Conservation (phyloP, 179 eudicot species). For the Corrigiola litoralis region DNA sequence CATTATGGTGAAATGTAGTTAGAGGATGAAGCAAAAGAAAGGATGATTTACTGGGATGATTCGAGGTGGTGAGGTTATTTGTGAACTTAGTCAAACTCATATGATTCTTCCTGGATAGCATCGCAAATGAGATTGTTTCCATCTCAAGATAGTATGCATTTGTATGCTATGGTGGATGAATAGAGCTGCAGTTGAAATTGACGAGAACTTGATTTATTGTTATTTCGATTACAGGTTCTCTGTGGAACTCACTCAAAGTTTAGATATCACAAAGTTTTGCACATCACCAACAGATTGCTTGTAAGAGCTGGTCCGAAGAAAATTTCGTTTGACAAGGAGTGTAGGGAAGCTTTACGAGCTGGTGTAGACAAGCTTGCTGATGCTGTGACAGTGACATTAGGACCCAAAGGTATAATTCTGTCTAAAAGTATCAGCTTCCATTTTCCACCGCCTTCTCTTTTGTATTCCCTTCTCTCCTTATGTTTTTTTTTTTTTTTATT, state of each 20-base stretch:
- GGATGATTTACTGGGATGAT: neutral
- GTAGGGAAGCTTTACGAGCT: slow-evolving; percentile 60
- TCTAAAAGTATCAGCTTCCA: neutral
- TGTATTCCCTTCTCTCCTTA: neutral
- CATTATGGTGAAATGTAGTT: too few relatives aligned
- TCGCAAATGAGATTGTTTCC: neutral
- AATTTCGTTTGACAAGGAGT: slow-evolving; percentile 61
- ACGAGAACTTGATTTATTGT: neutral
- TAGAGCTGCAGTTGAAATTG: neutral
- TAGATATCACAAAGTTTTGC: slow-evolving; percentile 23
- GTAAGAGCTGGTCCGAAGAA: slow-evolving; percentile 81
- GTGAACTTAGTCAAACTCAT: neutral
- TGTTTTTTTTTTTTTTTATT: neutral
- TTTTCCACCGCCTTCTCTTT: neutral
- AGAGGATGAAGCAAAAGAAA: neutral
- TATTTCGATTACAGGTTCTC: slow-evolving; percentile 26
- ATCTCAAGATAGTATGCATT: neutral
- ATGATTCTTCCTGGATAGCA: neutral
- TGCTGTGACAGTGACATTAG: slow-evolving; percentile 93
- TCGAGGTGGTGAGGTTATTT: neutral
- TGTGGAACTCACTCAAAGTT: slow-evolving; percentile 14
- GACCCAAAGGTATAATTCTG: slow-evolving; percentile 68
- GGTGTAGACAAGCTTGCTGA: slow-evolving; percentile 93
- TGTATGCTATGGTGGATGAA: neutral
- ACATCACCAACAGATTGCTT: slow-evolving; percentile 24